phyloP scores from a whole-genome alignment of 169 alveolate species.

The Eimeria brunetti region DNA sequence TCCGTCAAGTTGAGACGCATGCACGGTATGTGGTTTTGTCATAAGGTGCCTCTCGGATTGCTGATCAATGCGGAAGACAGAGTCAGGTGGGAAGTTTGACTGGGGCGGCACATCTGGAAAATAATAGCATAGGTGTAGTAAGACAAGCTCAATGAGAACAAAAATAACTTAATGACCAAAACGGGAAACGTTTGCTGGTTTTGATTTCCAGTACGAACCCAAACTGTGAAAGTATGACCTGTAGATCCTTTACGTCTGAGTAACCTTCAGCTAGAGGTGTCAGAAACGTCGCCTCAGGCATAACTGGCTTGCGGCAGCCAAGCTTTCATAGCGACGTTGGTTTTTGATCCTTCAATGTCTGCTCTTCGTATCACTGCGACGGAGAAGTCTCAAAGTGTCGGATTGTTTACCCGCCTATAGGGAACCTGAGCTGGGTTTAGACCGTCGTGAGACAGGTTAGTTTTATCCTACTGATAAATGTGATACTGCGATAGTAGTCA shows the following conservation, averaged over 20 bases:
- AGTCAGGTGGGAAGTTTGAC: conserved; percentile 97
- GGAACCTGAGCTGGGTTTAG: conserved; percentile 85
- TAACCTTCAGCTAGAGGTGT: conserved; percentile 22
- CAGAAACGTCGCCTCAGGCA: conserved; percentile 6
- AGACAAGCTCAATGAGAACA: conserved; percentile 92
- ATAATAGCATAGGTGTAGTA: conserved; percentile 79
- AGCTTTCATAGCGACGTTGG: conserved; percentile 16
- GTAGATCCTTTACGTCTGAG: conserved; percentile 66
- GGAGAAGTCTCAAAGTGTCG: too few relatives aligned
- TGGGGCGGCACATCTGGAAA: conserved; percentile 96
- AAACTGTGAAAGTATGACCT: conserved; percentile 96
- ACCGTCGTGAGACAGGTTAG: too few relatives aligned
- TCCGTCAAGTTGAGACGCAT: too few relatives aligned
- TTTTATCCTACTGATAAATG: conserved; percentile 88
- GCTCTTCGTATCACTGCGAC: too few relatives aligned
- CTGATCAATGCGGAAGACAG: conserved; percentile 90
- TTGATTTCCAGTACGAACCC: conserved; percentile 93
- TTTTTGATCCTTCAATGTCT: too few relatives aligned
- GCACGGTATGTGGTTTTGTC: conserved; percentile 97
- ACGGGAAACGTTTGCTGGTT: conserved; percentile 89
- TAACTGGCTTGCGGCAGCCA: conserved; percentile 29
- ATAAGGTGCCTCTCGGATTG: conserved; percentile 95
- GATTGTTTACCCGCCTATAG: too few relatives aligned
- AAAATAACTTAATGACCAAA: too few relatives aligned
- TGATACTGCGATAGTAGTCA: conserved; percentile 86